Conservation (phyloP, 768 basidiomycete genomes). For the Hygrocybe punicea region DNA sequence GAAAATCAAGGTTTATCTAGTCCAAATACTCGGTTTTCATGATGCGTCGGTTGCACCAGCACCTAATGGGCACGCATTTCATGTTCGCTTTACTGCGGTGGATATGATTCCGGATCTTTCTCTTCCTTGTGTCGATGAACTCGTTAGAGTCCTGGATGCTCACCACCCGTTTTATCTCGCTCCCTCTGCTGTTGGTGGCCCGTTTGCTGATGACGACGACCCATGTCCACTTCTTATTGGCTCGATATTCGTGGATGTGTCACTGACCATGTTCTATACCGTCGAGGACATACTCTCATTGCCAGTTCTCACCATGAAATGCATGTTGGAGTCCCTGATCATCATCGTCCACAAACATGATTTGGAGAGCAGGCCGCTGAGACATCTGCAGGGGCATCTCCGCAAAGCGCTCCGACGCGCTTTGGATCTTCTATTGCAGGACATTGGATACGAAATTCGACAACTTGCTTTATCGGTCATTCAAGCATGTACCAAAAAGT, state of each 20-base stretch:
- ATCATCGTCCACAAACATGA: constrained; percentile 74
- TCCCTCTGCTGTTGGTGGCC: constrained; percentile 39
- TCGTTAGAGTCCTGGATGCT: constrained; percentile 60
- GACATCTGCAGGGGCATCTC: constrained; percentile 51
- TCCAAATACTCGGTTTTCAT: constrained; percentile 52
- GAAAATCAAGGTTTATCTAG: constrained; percentile 57
- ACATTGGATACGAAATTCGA: constrained; percentile 64
- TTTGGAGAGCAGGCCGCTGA: constrained; percentile 53
- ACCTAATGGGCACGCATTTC: constrained; percentile 46
- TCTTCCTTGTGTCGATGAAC: constrained; percentile 55
- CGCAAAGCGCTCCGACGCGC: constrained; percentile 51
- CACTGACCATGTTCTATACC: constrained; percentile 49
- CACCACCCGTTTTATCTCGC: constrained; percentile 47
- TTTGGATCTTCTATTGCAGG: constrained; percentile 48
- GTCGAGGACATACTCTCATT: constrained; percentile 44
- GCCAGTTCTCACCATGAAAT: constrained; percentile 57
- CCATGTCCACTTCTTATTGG: constrained; percentile 52
- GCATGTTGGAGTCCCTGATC: constrained; percentile 58
- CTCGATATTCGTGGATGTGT: constrained; percentile 58
- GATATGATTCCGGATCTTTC: constrained; percentile 40
- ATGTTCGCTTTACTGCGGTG: constrained; percentile 53
- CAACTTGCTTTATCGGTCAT: constrained; percentile 60
- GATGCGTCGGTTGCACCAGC: constrained; percentile 47
- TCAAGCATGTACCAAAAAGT: constrained; percentile 61
- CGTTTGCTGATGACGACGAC: constrained; percentile 44